These are phyloP conservation scores for Hemerocallis citrina DNA, from an alignment of 106 monocot species.

Conservation along the genomic window DNA sequence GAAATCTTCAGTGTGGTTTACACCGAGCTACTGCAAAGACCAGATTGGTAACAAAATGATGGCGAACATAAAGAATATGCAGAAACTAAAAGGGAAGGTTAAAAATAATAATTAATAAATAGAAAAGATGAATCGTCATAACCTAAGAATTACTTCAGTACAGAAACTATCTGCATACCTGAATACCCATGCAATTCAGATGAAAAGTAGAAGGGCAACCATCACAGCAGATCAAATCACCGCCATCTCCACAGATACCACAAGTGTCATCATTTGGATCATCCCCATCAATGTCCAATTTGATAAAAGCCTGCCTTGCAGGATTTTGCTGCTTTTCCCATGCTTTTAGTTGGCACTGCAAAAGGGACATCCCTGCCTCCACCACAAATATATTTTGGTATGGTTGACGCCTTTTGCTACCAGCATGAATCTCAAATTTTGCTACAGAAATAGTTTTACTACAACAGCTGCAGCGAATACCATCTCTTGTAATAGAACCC, in stretches of 20 bases:
- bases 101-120: neutral
- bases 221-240: slow-evolving; percentile 84
- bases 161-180: slow-evolving; percentile 52
- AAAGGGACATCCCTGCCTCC: slow-evolving; percentile 31
- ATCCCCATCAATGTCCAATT: slow-evolving; percentile 31
- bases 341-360: slow-evolving; percentile 58
- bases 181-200: slow-evolving; percentile 56
- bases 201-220: slow-evolving; percentile 87
- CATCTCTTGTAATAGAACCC: slow-evolving; percentile 59
- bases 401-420: slow-evolving; percentile 56
- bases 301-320: slow-evolving; percentile 27
- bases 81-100: neutral
- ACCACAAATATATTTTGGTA: slow-evolving; percentile 59
- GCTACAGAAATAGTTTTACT: slow-evolving; percentile 47
- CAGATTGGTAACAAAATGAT: neutral
- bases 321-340: slow-evolving; percentile 57
- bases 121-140: neutral
- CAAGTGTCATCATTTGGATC: slow-evolving; percentile 94
- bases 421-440: slow-evolving; percentile 85
- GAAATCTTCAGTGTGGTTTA: neutral
- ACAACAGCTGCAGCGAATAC: slow-evolving; percentile 77
- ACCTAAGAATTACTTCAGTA: neutral
- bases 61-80: neutral
- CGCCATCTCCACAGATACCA: slow-evolving; percentile 86
- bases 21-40: neutral